These are phyloP conservation scores for Berberis thunbergii DNA, from an alignment of 164 flowering plant species.

Conservation along the genomic window DNA sequence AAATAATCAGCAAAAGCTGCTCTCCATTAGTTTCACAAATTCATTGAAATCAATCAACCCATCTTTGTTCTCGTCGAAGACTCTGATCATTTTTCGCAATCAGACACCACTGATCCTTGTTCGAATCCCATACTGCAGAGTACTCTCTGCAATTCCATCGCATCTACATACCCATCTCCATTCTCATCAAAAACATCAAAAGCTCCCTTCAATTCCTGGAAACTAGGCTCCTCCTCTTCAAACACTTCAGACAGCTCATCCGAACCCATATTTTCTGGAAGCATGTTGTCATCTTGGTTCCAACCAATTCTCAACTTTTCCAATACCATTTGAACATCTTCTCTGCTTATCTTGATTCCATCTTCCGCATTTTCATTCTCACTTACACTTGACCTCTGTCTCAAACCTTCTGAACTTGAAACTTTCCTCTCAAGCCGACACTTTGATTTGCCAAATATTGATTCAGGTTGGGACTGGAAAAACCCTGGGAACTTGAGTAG, in stretches of 20 bases:
- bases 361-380: slow-evolving; percentile 7
- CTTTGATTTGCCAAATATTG: slow-evolving; percentile 1
- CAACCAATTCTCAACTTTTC: slow-evolving; percentile 17
- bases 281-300: slow-evolving; percentile 4
- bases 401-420: background rate
- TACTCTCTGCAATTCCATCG: slow-evolving; percentile 10
- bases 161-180: slow-evolving; percentile 15
- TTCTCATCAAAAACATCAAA: slow-evolving; percentile 11
- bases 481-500: slow-evolving; percentile 4
- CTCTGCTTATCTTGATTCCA: slow-evolving; percentile 14
- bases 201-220: slow-evolving; percentile 14
- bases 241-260: slow-evolving; percentile 13
- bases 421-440: slow-evolving; percentile 3
- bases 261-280: slow-evolving; percentile 14
- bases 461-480: slow-evolving; percentile 1
- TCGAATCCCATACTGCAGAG: slow-evolving; percentile 12
- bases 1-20: slow-evolving; percentile 1
- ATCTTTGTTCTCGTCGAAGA: slow-evolving; percentile 12
- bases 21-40: slow-evolving; percentile 10
- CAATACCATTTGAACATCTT: slow-evolving; percentile 27
- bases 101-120: slow-evolving; percentile 16
- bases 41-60: slow-evolving; percentile 16
- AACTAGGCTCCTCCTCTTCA: slow-evolving; percentile 16
- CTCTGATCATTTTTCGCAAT: slow-evolving; percentile 17
- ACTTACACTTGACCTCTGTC: background rate